phyloP scores from a whole-genome alignment of 257 asterid species.

The Ilex asprella region DNA sequence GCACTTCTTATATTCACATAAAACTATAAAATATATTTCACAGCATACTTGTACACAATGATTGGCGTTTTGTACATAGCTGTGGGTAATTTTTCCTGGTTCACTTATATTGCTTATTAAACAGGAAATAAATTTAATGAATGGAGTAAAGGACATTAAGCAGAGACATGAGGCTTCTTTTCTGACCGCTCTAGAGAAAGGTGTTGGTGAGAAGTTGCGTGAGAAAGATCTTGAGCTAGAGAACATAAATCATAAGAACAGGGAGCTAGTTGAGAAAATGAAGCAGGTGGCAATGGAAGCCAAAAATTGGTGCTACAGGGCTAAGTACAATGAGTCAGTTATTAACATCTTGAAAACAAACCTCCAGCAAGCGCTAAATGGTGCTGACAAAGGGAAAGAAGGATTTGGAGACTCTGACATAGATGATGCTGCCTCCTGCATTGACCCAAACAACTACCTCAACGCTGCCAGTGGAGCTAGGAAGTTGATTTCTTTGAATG shows the following conservation, averaged over 20 bases:
- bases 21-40: no score
- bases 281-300: slow-evolving; percentile 62
- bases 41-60: background rate
- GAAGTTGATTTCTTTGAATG: no score
- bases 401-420: slow-evolving; percentile 61
- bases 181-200: slow-evolving; percentile 44
- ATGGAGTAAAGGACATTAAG: slow-evolving; percentile 55
- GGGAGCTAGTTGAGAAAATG: slow-evolving; percentile 61
- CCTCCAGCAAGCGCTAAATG: slow-evolving; percentile 57
- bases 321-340: slow-evolving; percentile 80
- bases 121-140: slow-evolving; percentile 61
- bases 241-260: slow-evolving; percentile 48
- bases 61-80: background rate
- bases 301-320: slow-evolving; percentile 79
- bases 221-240: slow-evolving; percentile 68
- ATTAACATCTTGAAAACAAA: slow-evolving; percentile 52
- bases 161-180: slow-evolving; percentile 70
- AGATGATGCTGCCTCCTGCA: slow-evolving; percentile 59
- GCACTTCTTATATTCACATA: background rate
- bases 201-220: slow-evolving; percentile 36
- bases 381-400: slow-evolving; percentile 46
- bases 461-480: no score
- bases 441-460: no score
- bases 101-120: background rate
- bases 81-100: background rate